Conservation (phyloP, 805 yeast species). For the Maudiozyma pseudohumilis region DNA sequence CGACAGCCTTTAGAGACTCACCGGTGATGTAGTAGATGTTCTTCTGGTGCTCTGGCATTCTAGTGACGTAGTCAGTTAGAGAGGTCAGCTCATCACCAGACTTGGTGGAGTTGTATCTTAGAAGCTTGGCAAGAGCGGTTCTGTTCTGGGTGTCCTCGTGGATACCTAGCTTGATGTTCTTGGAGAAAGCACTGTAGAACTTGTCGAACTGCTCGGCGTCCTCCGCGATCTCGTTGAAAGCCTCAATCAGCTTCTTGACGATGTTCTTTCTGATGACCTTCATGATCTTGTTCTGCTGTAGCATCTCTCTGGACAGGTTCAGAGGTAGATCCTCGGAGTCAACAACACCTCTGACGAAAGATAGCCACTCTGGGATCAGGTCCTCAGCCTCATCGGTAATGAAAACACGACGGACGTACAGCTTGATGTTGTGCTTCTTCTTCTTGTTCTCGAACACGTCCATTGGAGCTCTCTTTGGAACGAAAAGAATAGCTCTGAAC, state of each 20-base stretch:
- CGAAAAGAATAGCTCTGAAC: slow-evolving; percentile 93
- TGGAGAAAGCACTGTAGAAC: slow-evolving; percentile 95
- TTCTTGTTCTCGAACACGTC: slow-evolving; percentile 96
- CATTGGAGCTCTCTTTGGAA: slow-evolving; percentile 99
- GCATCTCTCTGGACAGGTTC: slow-evolving; percentile 99
- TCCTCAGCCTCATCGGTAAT: slow-evolving; percentile 99
- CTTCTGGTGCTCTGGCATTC: slow-evolving; percentile 99
- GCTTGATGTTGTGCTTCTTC: slow-evolving; percentile 98
- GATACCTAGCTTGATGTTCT: slow-evolving; percentile 97
- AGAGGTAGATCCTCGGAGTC: slow-evolving; percentile 99
- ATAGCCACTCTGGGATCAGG: slow-evolving; percentile 97
- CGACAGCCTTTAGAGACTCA: slow-evolving; percentile 95
- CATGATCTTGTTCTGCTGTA: slow-evolving; percentile 98
- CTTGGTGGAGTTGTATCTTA: slow-evolving; percentile 96
- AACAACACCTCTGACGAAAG: slow-evolving; percentile 97
- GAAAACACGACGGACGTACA: slow-evolving; percentile 98
- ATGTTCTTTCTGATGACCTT: slow-evolving; percentile 99
- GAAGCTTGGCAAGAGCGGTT: slow-evolving; percentile 84
- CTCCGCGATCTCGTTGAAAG: slow-evolving; percentile 98
- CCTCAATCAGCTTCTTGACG: slow-evolving; percentile 95
- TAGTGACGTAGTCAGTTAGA: slow-evolving; percentile 91
- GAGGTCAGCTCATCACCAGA: slow-evolving; percentile 90
- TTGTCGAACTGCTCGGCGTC: slow-evolving; percentile 97
- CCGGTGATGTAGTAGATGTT: slow-evolving; percentile 99
- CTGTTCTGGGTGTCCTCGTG: slow-evolving; percentile 99